Conservation (phyloP, 1,284 basidiomycete species). For the Filobasidium uniguttulatum region DNA sequence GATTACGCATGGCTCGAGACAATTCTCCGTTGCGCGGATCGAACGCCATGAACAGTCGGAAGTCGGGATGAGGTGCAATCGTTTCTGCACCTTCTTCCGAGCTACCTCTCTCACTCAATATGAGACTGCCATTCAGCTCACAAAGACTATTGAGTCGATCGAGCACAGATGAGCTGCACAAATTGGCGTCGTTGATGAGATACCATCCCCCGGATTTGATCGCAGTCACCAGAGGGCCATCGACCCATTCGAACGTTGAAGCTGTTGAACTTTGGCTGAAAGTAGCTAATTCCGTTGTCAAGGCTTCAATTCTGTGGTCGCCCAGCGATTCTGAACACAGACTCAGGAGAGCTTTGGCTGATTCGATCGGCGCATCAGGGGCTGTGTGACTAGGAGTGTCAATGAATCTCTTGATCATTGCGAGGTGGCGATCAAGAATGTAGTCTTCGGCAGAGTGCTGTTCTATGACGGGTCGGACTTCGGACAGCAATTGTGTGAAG, state of each 20-base stretch:
- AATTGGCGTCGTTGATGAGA: constrained; percentile 82
- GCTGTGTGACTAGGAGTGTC: not conserved
- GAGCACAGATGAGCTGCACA: constrained; percentile 88
- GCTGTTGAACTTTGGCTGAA: not conserved
- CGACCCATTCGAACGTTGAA: constrained; percentile 77
- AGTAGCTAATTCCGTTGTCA: not conserved
- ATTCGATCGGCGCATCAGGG: not conserved
- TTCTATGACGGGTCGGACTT: too few relatives aligned
- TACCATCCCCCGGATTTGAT: constrained; percentile 82
- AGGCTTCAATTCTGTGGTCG: too few relatives aligned
- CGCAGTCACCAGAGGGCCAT: constrained; percentile 82
- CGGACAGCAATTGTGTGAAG: not conserved
- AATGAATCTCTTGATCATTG: not conserved
- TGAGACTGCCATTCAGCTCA: constrained; percentile 66
- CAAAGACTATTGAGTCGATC: constrained; percentile 96
- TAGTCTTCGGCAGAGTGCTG: too few relatives aligned
- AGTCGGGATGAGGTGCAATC: constrained; percentile 70
- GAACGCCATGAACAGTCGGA: constrained; percentile 87
- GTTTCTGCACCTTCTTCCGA: constrained; percentile 62
- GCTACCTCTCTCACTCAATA: constrained; percentile 78
- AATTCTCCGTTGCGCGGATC: constrained; percentile 86
- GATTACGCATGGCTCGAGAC: constrained; percentile 95
- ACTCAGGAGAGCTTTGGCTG: not conserved
- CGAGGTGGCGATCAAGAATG: not conserved
- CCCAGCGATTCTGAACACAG: not conserved